Conservation (phyloP, 352 stramenopile species). For the Pythium angustatum region DNA sequence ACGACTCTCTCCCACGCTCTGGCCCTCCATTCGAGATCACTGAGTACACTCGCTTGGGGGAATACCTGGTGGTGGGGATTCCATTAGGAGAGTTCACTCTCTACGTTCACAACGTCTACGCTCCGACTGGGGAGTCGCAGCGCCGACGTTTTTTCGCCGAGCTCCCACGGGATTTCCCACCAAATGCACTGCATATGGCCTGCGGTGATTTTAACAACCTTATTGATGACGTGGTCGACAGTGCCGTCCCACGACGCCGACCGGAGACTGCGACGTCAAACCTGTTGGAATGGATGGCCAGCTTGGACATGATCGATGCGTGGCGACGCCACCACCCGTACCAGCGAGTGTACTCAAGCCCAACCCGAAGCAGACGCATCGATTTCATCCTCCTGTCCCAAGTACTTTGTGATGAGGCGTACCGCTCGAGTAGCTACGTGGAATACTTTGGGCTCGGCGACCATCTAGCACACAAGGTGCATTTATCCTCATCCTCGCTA, state of each 20-base stretch:
- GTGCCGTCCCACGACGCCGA: too few relatives aligned
- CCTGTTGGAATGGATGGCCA: conserved; percentile 17
- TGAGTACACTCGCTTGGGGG: background rate
- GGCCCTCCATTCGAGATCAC: background rate
- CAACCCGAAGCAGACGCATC: conserved; percentile 20
- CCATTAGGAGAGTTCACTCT: background rate
- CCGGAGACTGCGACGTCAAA: conserved; percentile 25
- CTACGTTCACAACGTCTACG: conserved; percentile 25
- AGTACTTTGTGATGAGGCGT: background rate
- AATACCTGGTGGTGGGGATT: conserved; percentile 13
- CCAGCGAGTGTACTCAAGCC: too few relatives aligned
- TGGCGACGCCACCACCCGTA: conserved; percentile 24
- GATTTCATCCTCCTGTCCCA: conserved; percentile 29
- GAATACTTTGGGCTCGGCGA: conserved; percentile 2
- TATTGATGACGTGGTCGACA: background rate
- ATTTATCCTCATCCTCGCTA: background rate
- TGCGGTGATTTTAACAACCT: background rate
- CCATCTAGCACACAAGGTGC: conserved; percentile 15
- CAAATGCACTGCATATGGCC: background rate
- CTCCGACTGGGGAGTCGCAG: background rate
- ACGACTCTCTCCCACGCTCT: conserved; percentile 7
- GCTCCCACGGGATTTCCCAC: conserved; percentile 12
- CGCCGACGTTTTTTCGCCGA: conserved; percentile 9
- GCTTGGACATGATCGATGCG: conserved; percentile 22
- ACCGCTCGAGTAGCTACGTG: background rate